Evolutionary conservation across 495 filamentous ascomycete species (phyloP), one percentile per base, ranked within the genome.

Genomic region (Penicillium daleae): DNA sequence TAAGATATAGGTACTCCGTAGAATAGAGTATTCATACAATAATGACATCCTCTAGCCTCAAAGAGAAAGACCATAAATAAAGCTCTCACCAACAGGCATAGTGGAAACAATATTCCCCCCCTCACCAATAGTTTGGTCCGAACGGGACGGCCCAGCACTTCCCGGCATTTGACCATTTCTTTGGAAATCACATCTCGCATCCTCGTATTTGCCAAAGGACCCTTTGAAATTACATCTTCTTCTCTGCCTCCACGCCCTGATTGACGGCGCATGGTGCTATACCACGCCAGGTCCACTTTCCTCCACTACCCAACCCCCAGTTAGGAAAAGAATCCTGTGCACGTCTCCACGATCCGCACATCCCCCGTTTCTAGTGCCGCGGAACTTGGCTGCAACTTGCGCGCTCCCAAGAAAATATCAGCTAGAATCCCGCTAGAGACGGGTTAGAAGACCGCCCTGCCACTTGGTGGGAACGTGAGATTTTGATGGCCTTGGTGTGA

Each of bases 351-450:
- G 70, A 70, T 68, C 70, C 70, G 67, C 70, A 42, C 65, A 54
- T 66, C 58, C 70, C 60, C 63, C 64, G 66, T 50, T 62, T 56
- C 66, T 69, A 69, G 68, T 60, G 19, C 35, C 58, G 53, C 54
- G 53, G 62, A 71, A 61, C 44, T 59, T 15, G 19, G 2, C 46
- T 50, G 46, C 46, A 27, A 27, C 24, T 24, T 29, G 46, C 10
- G 12, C 44, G 21, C 35, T 5, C 35, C 56, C 59, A 15, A 31
- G 42, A 31, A 59, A 31, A 21, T 40, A 33, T 53, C 57, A 66
- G 59, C 69, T 72, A 70, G 70, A 72, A 72, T 27, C 57, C 59
- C 67, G 65, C 70, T 72, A 70, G 70, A 70, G 57, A 31, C 55
- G 22, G 56, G 42, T 56, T 60, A 57, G 62, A 70, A 63, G 40